phyloP scores from a whole-genome alignment of 306 rosid species.

The Mimosa pudica region DNA sequence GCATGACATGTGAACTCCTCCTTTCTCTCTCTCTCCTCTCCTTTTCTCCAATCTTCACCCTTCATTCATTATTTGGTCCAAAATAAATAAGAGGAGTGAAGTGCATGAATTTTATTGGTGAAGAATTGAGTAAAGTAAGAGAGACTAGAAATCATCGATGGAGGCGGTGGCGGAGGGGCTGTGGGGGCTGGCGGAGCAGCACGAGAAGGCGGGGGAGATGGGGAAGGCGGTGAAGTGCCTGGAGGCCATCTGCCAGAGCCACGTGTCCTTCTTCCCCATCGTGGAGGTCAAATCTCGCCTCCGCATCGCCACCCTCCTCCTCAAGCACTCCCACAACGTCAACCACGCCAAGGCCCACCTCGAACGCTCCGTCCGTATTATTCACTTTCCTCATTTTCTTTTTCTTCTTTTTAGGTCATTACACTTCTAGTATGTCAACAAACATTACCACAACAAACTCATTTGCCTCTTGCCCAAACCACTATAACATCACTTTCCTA shows the following conservation, averaged over 20 bases:
- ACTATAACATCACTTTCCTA: too few relatives aligned
- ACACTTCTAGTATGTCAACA: too few relatives aligned
- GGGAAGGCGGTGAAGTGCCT: conserved; percentile 83
- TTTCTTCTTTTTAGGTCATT: neutral
- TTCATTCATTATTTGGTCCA: too few relatives aligned
- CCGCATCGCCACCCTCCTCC: conserved; percentile 83
- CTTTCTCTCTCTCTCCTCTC: too few relatives aligned
- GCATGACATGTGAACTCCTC: too few relatives aligned
- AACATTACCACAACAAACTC: too few relatives aligned
- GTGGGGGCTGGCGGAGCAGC: conserved; percentile 82
- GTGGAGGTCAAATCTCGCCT: conserved; percentile 94
- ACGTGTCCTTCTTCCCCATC: conserved; percentile 80
- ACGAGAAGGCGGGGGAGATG: conserved; percentile 71
- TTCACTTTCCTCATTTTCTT: neutral
- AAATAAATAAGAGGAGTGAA: too few relatives aligned
- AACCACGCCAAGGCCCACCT: conserved; percentile 87
- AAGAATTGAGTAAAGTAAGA: too few relatives aligned
- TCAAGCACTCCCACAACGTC: conserved; percentile 80
- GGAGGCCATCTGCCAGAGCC: conserved; percentile 89
- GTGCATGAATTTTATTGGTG: too few relatives aligned
- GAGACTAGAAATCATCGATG: conserved; percentile 38
- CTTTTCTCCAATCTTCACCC: too few relatives aligned
- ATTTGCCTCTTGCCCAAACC: too few relatives aligned
- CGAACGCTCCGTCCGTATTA: conserved; percentile 68
- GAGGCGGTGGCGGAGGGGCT: conserved; percentile 93